Evolutionary conservation across 495 filamentous ascomycete genomes (phyloP).

Genomic region (Xanthoparmelia taractica): DNA sequence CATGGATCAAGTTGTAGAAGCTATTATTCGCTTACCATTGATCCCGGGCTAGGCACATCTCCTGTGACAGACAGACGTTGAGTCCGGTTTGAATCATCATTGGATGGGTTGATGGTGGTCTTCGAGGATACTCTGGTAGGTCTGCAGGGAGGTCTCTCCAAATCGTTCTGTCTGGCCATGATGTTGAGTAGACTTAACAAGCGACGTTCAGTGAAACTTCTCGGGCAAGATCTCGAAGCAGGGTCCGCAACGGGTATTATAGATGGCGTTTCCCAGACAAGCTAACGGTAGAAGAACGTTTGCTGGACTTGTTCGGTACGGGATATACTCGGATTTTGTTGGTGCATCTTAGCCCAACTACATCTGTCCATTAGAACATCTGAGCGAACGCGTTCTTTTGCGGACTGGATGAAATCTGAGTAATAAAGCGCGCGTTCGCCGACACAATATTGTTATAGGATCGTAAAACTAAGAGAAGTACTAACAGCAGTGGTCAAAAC

Average conservation of each 20-base stretch:
- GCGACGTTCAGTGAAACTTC: neutral
- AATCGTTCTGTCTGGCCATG: neutral
- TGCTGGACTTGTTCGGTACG: conserved; percentile 2
- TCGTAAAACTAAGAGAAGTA: neutral
- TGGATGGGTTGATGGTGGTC: neutral
- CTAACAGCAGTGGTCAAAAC: neutral
- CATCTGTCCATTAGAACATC: neutral
- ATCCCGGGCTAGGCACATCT: neutral
- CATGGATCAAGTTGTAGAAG: neutral
- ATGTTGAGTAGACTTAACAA: neutral
- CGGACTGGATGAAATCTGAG: neutral
- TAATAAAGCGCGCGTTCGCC: neutral
- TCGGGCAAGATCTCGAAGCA: neutral
- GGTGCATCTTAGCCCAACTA: neutral
- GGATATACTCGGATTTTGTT: conserved; percentile 1
- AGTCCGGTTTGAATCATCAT: neutral
- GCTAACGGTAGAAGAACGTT: neutral
- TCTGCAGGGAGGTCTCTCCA: neutral
- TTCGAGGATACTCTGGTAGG: neutral
- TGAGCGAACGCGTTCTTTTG: neutral
- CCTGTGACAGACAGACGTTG: neutral
- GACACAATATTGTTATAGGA: neutral
- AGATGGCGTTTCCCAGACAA: neutral
- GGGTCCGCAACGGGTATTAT: neutral
- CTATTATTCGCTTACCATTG: neutral